Evolutionary conservation across 176 grass and related monocot genomes (phyloP).

Genomic region (Saccharum officinarum): DNA sequence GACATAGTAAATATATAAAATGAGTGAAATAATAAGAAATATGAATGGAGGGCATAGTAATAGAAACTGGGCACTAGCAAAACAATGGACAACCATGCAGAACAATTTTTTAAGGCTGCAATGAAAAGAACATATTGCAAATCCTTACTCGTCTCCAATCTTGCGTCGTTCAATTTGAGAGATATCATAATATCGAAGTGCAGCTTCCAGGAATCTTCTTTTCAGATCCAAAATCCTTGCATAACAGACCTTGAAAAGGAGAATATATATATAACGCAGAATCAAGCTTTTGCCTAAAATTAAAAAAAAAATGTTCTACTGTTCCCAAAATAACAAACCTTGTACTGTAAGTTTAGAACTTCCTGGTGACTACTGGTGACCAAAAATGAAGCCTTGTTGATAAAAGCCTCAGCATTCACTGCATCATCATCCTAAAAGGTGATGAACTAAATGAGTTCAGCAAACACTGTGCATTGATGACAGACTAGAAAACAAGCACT

Average conservation of each 20-base stretch:
- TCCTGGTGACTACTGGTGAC: constrained; percentile 87
- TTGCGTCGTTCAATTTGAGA: constrained; percentile 97
- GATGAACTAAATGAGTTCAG: constrained; percentile 21
- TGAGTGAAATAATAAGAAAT: neutral
- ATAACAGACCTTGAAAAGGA: constrained; percentile 81
- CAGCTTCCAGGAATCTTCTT: constrained; percentile 95
- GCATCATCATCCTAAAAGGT: constrained; percentile 86
- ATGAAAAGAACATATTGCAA: constrained; percentile 2
- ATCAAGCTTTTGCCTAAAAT: neutral
- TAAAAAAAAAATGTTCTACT: neutral
- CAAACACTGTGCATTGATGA: neutral
- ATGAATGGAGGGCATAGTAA: neutral
- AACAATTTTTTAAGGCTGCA: neutral
- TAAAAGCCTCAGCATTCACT: constrained; percentile 94
- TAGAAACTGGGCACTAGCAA: constrained; percentile 22
- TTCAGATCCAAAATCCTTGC: constrained; percentile 98
- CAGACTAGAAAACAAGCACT: constrained; percentile 5
- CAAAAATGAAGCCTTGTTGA: constrained; percentile 99
- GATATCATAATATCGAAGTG: constrained; percentile 92
- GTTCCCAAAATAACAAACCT: constrained; percentile 46
- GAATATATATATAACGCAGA: neutral
- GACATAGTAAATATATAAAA: neutral
- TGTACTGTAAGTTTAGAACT: constrained; percentile 90
- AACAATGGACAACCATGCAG: neutral
- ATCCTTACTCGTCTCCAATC: constrained; percentile 96